Conservation (phyloP, 2,329 filamentous ascomycete genomes). For the Talaromyces islandicus region DNA sequence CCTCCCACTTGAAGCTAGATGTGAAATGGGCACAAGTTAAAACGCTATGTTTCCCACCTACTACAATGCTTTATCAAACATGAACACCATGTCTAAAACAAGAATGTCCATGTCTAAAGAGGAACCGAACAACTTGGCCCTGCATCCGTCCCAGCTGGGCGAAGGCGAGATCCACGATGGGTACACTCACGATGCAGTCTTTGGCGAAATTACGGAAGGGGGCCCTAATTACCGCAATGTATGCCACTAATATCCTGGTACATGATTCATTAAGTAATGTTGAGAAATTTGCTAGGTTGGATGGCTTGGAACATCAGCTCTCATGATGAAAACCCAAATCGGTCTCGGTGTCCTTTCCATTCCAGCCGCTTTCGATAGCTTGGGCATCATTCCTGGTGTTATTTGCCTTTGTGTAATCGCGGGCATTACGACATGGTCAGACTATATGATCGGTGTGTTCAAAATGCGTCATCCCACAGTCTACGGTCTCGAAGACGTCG, state of each 20-base stretch:
- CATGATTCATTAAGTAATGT: not conserved
- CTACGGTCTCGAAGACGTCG: conserved; percentile 25
- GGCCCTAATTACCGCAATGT: not conserved
- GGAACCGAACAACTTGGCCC: not conserved
- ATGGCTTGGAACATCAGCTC: conserved; percentile 38
- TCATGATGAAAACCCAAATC: conserved; percentile 45
- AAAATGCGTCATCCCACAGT: conserved; percentile 51
- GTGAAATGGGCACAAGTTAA: not conserved
- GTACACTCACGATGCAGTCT: not conserved
- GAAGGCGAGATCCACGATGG: not conserved
- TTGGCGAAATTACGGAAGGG: not conserved
- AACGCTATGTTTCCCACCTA: not conserved
- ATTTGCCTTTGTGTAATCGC: conserved; percentile 38
- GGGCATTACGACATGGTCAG: conserved; percentile 44
- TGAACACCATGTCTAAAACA: not conserved
- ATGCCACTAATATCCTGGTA: not conserved
- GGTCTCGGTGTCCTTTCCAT: conserved; percentile 47
- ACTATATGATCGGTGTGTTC: conserved; percentile 44
- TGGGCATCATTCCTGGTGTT: conserved; percentile 46
- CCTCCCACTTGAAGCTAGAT: not conserved
- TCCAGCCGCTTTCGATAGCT: conserved; percentile 38
- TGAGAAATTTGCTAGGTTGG: conserved; percentile 25
- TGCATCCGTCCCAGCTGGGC: not conserved
- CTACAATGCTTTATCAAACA: not conserved
- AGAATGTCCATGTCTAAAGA: not conserved